Evolutionary conservation across 768 basidiomycete genomes (phyloP).

Genomic region (Multifurca ochricompacta): DNA sequence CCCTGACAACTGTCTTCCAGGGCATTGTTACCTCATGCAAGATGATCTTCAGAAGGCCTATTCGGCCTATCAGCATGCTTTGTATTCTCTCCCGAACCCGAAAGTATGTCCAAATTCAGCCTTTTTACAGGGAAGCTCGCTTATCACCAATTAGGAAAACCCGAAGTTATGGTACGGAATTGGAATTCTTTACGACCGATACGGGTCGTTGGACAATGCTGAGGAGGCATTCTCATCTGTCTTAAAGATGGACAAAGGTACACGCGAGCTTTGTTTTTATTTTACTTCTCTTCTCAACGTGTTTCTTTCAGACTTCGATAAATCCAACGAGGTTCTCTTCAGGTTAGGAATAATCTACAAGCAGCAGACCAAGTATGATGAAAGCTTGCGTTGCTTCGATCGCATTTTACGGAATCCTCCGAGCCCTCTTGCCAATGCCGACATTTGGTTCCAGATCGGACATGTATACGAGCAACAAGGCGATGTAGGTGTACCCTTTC

Average conservation of each 20-base stretch:
- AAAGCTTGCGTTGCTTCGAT: constrained; percentile 88
- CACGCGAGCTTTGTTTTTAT: neutral
- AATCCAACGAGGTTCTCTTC: constrained; percentile 97
- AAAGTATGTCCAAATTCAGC: constrained; percentile 46
- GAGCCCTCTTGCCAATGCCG: constrained; percentile 89
- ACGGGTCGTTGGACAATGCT: constrained; percentile 96
- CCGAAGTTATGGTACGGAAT: constrained; percentile 99
- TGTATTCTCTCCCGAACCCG: constrained; percentile 91
- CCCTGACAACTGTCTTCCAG: constrained; percentile 32
- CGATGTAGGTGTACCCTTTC: constrained; percentile 52
- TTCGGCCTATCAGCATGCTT: constrained; percentile 95
- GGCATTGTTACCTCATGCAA: constrained; percentile 98
- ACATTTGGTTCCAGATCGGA: constrained; percentile 99
- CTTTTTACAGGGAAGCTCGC: constrained; percentile 8
- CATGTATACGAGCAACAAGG: constrained; percentile 98
- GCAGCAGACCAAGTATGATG: constrained; percentile 90
- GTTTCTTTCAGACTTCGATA: constrained; percentile 74
- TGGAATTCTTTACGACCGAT: constrained; percentile 97
- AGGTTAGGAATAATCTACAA: constrained; percentile 99
- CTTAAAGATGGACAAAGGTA: constrained; percentile 94
- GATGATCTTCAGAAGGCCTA: constrained; percentile 99
- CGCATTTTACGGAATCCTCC: constrained; percentile 95
- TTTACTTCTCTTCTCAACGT: neutral
- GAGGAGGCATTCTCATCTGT: constrained; percentile 98
- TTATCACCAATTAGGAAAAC: constrained; percentile 54